Base-by-base conservation (phyloP, 164 flowering plant genomes). In the Hamamelis virginiana region DNA sequence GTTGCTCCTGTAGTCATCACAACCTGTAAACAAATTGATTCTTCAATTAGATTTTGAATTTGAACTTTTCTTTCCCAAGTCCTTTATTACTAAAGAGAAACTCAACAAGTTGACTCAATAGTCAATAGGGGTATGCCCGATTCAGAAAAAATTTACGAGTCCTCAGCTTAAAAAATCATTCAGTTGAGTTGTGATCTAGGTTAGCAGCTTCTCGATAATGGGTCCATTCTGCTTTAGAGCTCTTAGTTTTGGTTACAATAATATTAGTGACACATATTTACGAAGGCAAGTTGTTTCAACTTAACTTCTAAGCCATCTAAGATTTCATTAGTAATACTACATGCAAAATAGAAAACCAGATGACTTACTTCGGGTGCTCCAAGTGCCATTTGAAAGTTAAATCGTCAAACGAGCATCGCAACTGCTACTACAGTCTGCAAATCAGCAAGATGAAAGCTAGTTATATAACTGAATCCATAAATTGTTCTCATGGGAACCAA, bases 1-100 rank as follows among this genome's bases (percentile, higher is more conserved):
- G 98, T 95, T 65, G 97, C 97, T 55, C 98, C 97, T 5, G 97
- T 95, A 22, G 97, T 92, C 97, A 92, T 89, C 71, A 75, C 66
- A 33, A 95, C 98, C 97, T 91, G 84, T 43, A 73, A 8, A 41
- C 38, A 43, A 0, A 23, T 63, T 27, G 14, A 0, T 60, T 64
- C 14, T 4, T n/a, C 4, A 19, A 16, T 52, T 28, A 18, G 59
- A 26, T 27, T 22, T 48, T 1, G 15, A 23, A 8, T 38, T n/a
- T 10, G 43, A 1, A 33, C 41, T 62, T 15, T 33, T 26, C 41
- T 62, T 15, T 33, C 45, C 46, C 18, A 60, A n/a, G 0, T 52
- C 25, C 46, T n/a, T n/a, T n/a, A 64, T 8, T 25, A 26, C 11
- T 0, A 53, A 15, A 25, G 18, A 13, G 10, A 56, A 21, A 60